Conservation (phyloP, 306 rosid genomes). For the Quercus engelmannii region DNA sequence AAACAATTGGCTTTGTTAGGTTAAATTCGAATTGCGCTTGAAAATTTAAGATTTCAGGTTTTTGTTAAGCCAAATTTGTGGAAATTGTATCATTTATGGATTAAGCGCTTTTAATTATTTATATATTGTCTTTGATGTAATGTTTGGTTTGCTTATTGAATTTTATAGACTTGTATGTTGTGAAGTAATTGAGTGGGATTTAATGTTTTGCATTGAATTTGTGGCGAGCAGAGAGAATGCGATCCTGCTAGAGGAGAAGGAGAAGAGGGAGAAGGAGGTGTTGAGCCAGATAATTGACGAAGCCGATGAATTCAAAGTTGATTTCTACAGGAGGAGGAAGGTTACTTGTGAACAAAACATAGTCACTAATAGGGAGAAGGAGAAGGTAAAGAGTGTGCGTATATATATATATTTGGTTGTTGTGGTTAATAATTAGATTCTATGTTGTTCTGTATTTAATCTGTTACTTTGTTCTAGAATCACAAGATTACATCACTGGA, state of each 20-base stretch:
- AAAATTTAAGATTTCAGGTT: background rate
- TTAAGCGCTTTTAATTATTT: background rate
- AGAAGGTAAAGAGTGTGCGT: slow-evolving; percentile 32
- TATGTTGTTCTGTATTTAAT: background rate
- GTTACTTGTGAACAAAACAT: slow-evolving; percentile 29
- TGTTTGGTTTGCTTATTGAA: background rate
- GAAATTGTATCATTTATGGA: background rate
- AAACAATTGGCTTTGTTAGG: background rate
- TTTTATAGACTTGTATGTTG: background rate
- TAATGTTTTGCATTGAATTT: background rate
- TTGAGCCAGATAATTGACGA: slow-evolving; percentile 35
- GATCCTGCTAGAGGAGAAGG: slow-evolving; percentile 36
- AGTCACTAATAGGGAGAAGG: slow-evolving; percentile 39
- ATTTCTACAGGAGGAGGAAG: slow-evolving; percentile 33
- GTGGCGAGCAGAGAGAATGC: slow-evolving; percentile 30
- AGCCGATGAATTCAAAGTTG: slow-evolving; percentile 42
- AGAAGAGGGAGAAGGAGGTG: slow-evolving; percentile 37
- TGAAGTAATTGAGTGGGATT: background rate
- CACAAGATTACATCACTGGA: background rate
- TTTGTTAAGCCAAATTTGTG: background rate
- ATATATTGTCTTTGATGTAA: background rate
- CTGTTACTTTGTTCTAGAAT: background rate
- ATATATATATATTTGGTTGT: too few relatives aligned
- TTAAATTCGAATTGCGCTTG: background rate
- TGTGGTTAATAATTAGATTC: background rate